Evolutionary conservation across 2,329 filamentous ascomycete genomes (phyloP), one percentile per base, ranked within the genome.

Genomic region (Trichophaea hybrida): DNA sequence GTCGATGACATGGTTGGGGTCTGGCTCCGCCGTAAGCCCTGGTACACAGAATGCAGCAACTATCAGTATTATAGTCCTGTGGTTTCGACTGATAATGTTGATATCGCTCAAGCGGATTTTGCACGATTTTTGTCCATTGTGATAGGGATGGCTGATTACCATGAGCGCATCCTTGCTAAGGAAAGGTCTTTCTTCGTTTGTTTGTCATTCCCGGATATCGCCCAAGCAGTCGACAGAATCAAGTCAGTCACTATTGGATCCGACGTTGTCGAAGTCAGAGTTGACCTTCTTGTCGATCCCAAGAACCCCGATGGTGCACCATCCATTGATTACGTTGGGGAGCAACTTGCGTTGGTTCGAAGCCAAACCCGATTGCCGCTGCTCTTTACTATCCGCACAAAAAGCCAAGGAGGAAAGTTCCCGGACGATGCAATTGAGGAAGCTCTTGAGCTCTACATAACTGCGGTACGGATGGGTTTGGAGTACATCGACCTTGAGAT

Each of bases 401-500:
- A 80, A 65, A 82, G 84, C 24, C 93, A 98, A 73, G 91, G 91
- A 3, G 93, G 93, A 17, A 82, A 80, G 57, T 97, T 95, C 73
- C 86, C 88, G 0, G 88, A 97, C 69, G 75, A 81, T 60, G 83
- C 83, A 32, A 76, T 81, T 55, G 79, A 84, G n/a, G 79, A 84
- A 61, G 84, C 87, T 6, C 76, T 86, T 48, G 77, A 79, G 33
- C 79, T 98, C 7, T 96, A 95, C 73, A 78, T 77, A 49, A 77
- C 86, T 40, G 93, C 88, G 5, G 75, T 95, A 59, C 83, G 87
- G 32, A 81, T 93, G 71, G 91, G 88, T 6, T 82, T 90, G 48
- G 93, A 98, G 70, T 98, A 94, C 70, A 78, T 98, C 31, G 93
- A 98, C 71, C 75, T 97, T 6, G 93, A 98, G 72, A 86, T 97